Evolutionary conservation across 1,139 yeast genomes (phyloP), one percentile per base, ranked within the genome.

Genomic region (Arxiozyma slooffiae): DNA sequence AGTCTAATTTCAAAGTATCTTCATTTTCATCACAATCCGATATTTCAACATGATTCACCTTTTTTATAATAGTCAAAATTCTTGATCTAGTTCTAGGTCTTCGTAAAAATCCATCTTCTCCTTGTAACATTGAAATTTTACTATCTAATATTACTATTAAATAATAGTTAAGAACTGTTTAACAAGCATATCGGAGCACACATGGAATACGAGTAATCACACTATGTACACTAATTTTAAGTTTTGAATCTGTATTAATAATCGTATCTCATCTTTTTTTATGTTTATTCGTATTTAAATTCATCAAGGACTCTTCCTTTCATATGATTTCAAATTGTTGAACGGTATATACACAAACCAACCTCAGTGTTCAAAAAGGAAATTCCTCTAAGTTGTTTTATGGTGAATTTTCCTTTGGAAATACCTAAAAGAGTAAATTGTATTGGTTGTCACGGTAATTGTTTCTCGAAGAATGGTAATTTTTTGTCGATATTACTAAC

Each of bases 31-130:
- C 63, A 26, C 48, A 47, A 23, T 58, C 59, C 17, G 55, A 52
- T 17, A 44, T 34, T 40, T 61, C 66, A 1, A 48, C 52, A 47
- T 62, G 61, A 37, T 52, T 57, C 4, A 60, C 58, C 36, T 53
- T 54, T 41, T 53, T 55, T 38, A 48, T 53, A 22, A 56, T 36
- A 36, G 53, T 45, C 47, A 55, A 53, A 7, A 50, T 51, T 48
- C 55, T 52, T 11, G 44, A 16, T 34, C 54, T 53, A n/a, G 57
- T 59, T 38, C 61, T 49, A 30, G 57, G 53, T 40, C 53, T 53
- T 38, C 65, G 59, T 21, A 64, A 54, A 51, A 62, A 62, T 2
- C 68, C 66, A 22, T 66, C 68, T 52, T 60, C 66, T 48, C 60
- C 63, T 47, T n/a, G n/a, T n/a, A 53, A 34, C 45, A 42, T 42